Base-by-base conservation (phyloP, 2,329 filamentous ascomycete species). In the Chrysoporthe puriensis region DNA sequence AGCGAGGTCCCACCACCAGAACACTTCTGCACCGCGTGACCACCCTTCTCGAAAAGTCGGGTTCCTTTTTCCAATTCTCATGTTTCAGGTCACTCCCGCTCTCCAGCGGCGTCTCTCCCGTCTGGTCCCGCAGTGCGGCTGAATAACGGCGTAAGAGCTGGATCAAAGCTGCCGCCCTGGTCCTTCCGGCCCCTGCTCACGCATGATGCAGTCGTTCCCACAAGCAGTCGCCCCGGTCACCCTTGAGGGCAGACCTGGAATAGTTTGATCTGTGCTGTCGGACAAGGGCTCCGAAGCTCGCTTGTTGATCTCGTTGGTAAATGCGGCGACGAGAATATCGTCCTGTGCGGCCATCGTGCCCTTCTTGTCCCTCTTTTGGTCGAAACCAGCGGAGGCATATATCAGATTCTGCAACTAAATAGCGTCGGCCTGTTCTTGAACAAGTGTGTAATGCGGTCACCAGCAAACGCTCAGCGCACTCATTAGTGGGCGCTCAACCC, bases 251-350 rank as follows among this genome's bases (percentile, higher is more conserved):
- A 26, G 26, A 26, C 26, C 26, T 11, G 32, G 56, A 14, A 69
- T 63, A 26, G n/a, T 56, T 46, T 57, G 63, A n/a, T 48, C 60
- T 61, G 71, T 58, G 13, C 63, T n/a, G 40, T 9, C 18, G 5
- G 63, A 26, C 21, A 26, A 3, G 34, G 36, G 18, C 50, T 64
- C 34, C 8, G 40, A 50, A 16, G 26, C 3, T 18, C 40, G 36
- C 58, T 42, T 21, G 46, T 52, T 46, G 44, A 46, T 46, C 44
- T n/a, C 44, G 13, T 46, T 13, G 44, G 44, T 13, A 69, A 2
- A 77, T 76, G 48, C 73, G 76, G 69, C 77, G 9, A 40, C 36
- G 36, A 9, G 36, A 40, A 5, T 40, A 40, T 40, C 36, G 9
- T 40, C 36, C 36, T 4, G 76, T 65, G 4, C 74, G 66, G 67